Conservation (phyloP, 257 asterid species). For the Fraxinus pennsylvanica region DNA sequence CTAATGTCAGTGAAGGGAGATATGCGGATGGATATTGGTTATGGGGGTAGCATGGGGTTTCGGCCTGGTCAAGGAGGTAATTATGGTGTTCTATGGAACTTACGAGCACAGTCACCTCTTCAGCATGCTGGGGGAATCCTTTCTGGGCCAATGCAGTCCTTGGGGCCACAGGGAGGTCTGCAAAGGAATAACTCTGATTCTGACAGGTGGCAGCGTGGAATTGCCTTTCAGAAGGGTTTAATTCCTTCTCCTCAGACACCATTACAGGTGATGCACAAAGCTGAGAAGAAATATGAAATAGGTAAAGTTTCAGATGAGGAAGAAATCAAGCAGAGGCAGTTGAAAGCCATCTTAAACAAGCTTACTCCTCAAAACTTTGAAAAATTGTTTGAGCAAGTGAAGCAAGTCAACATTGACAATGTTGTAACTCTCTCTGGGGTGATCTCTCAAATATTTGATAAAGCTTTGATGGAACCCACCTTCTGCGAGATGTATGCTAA, state of each 20-base stretch:
- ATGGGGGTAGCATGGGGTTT: constrained; percentile 44
- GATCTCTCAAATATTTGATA: constrained; percentile 90
- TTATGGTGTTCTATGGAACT: constrained; percentile 62
- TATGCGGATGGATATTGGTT: constrained; percentile 43
- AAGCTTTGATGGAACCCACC: constrained; percentile 93
- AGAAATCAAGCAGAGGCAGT: constrained; percentile 82
- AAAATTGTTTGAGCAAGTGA: constrained; percentile 79
- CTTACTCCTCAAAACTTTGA: constrained; percentile 98
- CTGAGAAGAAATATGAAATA: constrained; percentile 81
- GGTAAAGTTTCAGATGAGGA: constrained; percentile 89
- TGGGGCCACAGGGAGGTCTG: constrained; percentile 65
- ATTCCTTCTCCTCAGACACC: constrained; percentile 83
- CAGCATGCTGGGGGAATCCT: constrained; percentile 57
- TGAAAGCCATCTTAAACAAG: constrained; percentile 86
- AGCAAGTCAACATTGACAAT: constrained; percentile 81
- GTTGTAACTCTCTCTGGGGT: constrained; percentile 68
- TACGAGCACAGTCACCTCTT: constrained; percentile 54
- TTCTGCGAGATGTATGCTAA: constrained; percentile 98
- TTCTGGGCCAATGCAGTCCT: constrained; percentile 67
- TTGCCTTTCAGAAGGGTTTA: constrained; percentile 71
- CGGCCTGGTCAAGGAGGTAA: constrained; percentile 66
- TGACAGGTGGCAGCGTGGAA: constrained; percentile 87
- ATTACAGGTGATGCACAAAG: constrained; percentile 66
- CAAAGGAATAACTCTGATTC: constrained; percentile 73
- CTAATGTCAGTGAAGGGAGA: constrained; percentile 56